These are phyloP conservation scores for Chenopodium quinoa DNA, from an alignment of 148 eudicot genomes.

Conservation along the genomic window DNA sequence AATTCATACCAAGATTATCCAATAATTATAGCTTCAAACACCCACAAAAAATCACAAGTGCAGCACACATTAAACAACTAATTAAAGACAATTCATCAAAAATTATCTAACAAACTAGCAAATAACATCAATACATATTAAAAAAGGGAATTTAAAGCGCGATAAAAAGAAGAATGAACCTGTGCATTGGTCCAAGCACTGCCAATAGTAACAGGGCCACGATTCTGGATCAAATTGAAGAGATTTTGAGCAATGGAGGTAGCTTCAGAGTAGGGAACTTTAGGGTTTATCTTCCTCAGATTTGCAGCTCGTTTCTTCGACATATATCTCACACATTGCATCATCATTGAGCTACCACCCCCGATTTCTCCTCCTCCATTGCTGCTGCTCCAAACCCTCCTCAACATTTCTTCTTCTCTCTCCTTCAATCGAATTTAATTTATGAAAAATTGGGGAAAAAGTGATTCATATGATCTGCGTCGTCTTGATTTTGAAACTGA, in stretches of 20 bases:
- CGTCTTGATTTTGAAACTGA: neutral
- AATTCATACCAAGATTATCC: neutral
- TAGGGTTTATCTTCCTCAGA: constrained; percentile 32
- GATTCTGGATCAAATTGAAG: constrained; percentile 25
- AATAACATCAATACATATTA: too few species aligned
- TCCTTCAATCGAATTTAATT: too few species aligned
- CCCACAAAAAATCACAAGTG: neutral
- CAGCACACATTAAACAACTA: too few species aligned
- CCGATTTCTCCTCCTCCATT: constrained; percentile 4
- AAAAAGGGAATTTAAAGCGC: too few species aligned
- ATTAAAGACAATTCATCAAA: neutral
- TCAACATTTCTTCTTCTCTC: constrained; percentile 24
- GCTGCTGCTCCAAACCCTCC: constrained; percentile 19
- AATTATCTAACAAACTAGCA: too few species aligned
- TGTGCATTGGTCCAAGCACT: constrained; percentile 29
- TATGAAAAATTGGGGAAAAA: too few species aligned
- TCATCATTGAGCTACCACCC: constrained; percentile 10
- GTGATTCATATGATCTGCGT: too few species aligned
- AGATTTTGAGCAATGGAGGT: constrained; percentile 35
- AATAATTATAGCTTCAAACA: neutral
- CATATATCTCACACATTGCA: constrained; percentile 33
- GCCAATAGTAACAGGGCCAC: constrained; percentile 29
- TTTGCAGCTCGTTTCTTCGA: constrained; percentile 35
- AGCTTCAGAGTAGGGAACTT: constrained; percentile 37
- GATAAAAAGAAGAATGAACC: constrained; percentile 8